These are phyloP conservation scores for Chlorella sp. DNA, from an alignment of 139 green algal species.

Conservation along the genomic window DNA sequence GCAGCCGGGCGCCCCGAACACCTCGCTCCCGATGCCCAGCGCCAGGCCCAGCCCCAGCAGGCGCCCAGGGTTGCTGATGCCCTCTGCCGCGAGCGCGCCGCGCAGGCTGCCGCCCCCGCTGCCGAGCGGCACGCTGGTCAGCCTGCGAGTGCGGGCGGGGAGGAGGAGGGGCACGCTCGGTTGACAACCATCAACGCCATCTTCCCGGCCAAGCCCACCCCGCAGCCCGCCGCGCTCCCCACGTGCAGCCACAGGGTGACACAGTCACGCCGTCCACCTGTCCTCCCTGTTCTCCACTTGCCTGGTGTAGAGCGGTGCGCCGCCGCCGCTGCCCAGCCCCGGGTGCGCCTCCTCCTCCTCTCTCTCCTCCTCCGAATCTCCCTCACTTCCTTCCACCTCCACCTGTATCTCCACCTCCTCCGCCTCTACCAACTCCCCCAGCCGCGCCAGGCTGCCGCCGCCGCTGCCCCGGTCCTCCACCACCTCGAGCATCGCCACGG, in stretches of 20 bases:
- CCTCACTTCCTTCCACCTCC: slow-evolving; percentile 1
- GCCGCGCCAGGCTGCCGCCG: not conserved
- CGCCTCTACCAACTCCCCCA: not conserved
- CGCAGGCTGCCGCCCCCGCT: slow-evolving; percentile 5
- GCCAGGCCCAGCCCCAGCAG: slow-evolving; percentile 35
- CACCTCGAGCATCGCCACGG: not conserved
- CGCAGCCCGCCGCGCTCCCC: too few species aligned
- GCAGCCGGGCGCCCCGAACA: slow-evolving; percentile 18
- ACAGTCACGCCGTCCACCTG: not conserved
- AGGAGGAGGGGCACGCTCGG: not conserved
- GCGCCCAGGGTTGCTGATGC: slow-evolving; percentile 37
- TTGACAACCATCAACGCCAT: too few species aligned
- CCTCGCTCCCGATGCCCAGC: slow-evolving; percentile 29
- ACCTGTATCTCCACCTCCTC: not conserved
- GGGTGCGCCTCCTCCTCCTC: not conserved
- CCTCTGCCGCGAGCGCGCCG: slow-evolving; percentile 16
- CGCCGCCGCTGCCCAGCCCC: slow-evolving; percentile 6
- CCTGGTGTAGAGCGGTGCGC: slow-evolving; percentile 4
- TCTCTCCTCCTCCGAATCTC: not conserved
- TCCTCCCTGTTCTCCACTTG: not conserved
- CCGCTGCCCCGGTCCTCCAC: not conserved
- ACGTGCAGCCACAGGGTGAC: too few species aligned
- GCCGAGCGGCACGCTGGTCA: slow-evolving; percentile 10
- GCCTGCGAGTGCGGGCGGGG: not conserved
- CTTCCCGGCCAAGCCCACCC: too few species aligned